Evolutionary conservation across 2,329 filamentous ascomycete genomes (phyloP).

Genomic region (Triangularia setosa): DNA sequence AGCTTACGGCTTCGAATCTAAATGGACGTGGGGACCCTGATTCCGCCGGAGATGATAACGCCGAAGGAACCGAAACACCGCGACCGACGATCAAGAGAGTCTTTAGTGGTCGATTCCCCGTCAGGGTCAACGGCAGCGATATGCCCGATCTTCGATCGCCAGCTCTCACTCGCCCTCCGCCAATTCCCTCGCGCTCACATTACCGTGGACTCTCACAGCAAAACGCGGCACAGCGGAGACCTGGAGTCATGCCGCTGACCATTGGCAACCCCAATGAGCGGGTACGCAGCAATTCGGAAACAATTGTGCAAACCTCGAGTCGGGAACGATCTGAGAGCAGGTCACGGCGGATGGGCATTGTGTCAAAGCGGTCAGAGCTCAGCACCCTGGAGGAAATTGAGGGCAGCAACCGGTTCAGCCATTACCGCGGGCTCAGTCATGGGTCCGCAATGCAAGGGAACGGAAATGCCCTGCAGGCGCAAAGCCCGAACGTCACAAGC

Average conservation of each 20-base stretch:
- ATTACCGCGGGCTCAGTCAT: constrained; percentile 63
- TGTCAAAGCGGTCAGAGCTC: constrained; percentile 57
- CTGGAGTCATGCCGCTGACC: constrained; percentile 67
- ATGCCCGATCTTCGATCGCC: constrained; percentile 65
- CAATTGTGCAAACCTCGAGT: constrained; percentile 46
- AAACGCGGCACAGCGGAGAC: constrained; percentile 60
- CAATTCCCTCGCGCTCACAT: constrained; percentile 77
- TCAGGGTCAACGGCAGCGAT: constrained; percentile 71
- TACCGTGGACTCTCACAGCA: constrained; percentile 71
- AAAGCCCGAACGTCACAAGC: constrained; percentile 58
- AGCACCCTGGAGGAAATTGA: constrained; percentile 61
- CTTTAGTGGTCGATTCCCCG: constrained; percentile 62
- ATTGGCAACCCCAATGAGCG: constrained; percentile 68
- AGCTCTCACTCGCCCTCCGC: constrained; percentile 62
- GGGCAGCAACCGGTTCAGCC: constrained; percentile 61
- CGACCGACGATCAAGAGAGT: constrained; percentile 59
- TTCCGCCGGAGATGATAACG: constrained; percentile 57
- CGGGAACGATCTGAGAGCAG: constrained; percentile 52
- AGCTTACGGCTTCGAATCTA: constrained; percentile 39
- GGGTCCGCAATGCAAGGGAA: constrained; percentile 63
- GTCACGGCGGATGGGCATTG: constrained; percentile 60
- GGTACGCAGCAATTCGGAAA: constrained; percentile 62
- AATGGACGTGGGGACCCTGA: constrained; percentile 53
- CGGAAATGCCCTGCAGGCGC: constrained; percentile 35
- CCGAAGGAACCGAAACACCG: constrained; percentile 76